Conservation (phyloP, 2,329 filamentous ascomycete species). For the Didymella exigua region DNA sequence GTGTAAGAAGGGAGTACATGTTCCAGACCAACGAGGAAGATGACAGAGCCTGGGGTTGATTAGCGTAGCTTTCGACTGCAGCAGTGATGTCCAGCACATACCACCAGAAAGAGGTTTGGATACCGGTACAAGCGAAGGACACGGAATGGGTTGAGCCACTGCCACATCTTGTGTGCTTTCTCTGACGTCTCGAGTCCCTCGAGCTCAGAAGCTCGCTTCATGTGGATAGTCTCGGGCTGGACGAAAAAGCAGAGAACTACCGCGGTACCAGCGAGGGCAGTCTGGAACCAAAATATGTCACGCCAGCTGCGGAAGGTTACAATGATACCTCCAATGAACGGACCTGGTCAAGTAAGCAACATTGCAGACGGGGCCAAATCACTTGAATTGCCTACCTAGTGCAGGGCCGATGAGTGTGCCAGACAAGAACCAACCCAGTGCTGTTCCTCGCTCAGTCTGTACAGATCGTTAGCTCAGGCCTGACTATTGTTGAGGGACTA, state of each 20-base stretch:
- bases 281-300: conserved; percentile 78
- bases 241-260: conserved; percentile 67
- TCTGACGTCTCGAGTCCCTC: conserved; percentile 57
- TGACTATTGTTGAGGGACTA: conserved; percentile 6
- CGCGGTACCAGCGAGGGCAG: conserved; percentile 67
- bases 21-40: conserved; percentile 74
- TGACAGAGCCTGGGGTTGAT: conserved; percentile 54
- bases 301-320: conserved; percentile 76
- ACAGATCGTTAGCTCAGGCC: conserved; percentile 50
- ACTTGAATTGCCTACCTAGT: conserved; percentile 24
- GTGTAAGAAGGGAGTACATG: conserved; percentile 72
- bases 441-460: conserved; percentile 70
- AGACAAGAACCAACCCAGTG: conserved; percentile 73
- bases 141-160: conserved; percentile 70
- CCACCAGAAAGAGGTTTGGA: conserved; percentile 65
- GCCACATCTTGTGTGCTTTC: conserved; percentile 62
- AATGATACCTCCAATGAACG: conserved; percentile 76
- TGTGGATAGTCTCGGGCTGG: conserved; percentile 74
- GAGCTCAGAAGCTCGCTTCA: conserved; percentile 67
- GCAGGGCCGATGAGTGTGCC: conserved; percentile 73
- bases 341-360: conserved; percentile 58
- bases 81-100: conserved; percentile 22
- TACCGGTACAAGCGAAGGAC: conserved; percentile 69
- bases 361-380: background rate
- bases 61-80: background rate